A percentile compares a stretch with the other conserved stretches of the same genome.
phyloP scores from a whole-genome alignment of 176 grass and related monocot species.

The Zoysia pacifica region DNA sequence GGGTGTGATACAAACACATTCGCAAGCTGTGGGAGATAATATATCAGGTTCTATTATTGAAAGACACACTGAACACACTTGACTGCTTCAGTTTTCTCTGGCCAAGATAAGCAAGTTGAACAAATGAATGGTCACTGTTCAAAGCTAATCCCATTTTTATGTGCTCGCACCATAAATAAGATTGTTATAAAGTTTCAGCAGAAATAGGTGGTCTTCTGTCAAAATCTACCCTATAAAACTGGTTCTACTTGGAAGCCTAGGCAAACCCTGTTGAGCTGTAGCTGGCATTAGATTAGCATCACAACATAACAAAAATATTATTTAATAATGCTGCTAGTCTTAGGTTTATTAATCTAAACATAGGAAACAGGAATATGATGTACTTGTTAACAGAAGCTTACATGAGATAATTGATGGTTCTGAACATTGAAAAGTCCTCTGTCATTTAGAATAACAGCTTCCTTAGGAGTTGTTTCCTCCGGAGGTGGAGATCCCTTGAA shows the following conservation, averaged over 20 bases:
- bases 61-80: not conserved
- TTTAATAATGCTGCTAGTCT: not conserved
- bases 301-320: not conserved
- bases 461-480: constrained; percentile 41
- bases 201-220: constrained; percentile 8
- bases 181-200: not conserved
- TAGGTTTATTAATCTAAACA: constrained; percentile 25
- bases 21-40: not conserved
- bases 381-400: constrained; percentile 47
- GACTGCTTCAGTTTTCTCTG: not conserved
- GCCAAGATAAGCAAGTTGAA: constrained; percentile 13
- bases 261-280: not conserved
- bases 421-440: constrained; percentile 57
- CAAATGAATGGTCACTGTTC: constrained; percentile 17
- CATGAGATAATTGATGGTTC: constrained; percentile 74
- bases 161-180: not conserved
- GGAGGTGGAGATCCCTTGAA: constrained; percentile 42
- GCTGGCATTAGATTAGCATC: not conserved
- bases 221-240: constrained; percentile 10
- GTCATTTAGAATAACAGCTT: constrained; percentile 45
- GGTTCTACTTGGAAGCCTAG: not conserved
- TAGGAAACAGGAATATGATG: not conserved
- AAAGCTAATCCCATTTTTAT: constrained; percentile 6
- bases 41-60: not conserved
- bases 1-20: not conserved